Percentiles rank a stretch among this genome's conserved stretches.
phyloP scores from a whole-genome alignment of 2,329 filamentous ascomycete species.

The Talaromyces sp. region DNA sequence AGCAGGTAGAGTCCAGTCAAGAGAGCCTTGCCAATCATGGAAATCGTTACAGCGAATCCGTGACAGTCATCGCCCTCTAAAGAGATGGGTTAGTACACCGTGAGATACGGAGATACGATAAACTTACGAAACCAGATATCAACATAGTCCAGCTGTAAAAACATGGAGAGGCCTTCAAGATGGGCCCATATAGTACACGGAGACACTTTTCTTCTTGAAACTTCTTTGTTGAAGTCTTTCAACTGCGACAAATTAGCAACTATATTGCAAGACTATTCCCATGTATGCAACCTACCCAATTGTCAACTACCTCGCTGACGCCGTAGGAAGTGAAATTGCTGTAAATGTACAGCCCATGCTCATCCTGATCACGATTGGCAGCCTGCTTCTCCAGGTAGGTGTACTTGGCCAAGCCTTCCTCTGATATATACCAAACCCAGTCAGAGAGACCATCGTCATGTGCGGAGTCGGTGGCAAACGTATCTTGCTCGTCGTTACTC shows the following conservation, averaged over 20 bases:
- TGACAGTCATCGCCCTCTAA: conserved; percentile 6
- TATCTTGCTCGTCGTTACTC: neutral
- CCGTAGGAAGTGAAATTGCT: conserved; percentile 9
- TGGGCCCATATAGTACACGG: conserved; percentile 8
- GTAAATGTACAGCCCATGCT: conserved; percentile 4
- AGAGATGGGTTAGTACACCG: neutral
- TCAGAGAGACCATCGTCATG: neutral
- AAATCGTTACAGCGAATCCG: conserved; percentile 5
- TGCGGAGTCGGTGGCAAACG: neutral
- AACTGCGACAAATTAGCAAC: conserved; percentile 5
- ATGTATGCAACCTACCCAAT: conserved; percentile 3
- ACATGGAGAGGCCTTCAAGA: conserved; percentile 5
- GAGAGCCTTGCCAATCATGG: conserved; percentile 8
- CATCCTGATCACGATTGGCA: conserved; percentile 3
- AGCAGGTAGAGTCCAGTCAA: conserved; percentile 3
- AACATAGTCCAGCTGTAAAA: conserved; percentile 5
- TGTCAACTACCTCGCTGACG: conserved; percentile 5
- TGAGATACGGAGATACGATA: neutral
- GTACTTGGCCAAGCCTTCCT: neutral
- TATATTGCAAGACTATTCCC: neutral
- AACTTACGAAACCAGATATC: conserved; percentile 8
- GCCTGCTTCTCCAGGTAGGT: conserved; percentile 1
- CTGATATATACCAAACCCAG: conserved; percentile 5
- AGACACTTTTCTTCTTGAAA: neutral
- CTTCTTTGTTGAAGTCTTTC: conserved; percentile 5